These are phyloP conservation scores for Sugiyamaella smithiae DNA, from an alignment of 805 yeast genomes.

Conservation along the genomic window DNA sequence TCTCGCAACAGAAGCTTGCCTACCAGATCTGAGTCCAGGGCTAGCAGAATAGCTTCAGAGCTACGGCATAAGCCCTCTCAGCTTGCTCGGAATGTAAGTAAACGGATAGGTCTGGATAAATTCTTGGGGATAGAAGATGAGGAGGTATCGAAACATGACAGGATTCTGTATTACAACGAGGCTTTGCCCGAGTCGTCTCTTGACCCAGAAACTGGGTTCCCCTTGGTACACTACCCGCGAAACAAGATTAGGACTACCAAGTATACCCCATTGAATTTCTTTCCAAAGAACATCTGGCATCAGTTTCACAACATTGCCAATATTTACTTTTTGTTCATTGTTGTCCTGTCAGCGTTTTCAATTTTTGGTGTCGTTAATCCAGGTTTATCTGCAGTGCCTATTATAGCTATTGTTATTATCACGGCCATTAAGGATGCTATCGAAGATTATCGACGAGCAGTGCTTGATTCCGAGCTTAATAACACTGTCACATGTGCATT, in stretches of 20 bases:
- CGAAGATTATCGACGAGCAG: conserved; percentile 68
- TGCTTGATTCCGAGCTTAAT: conserved; percentile 65
- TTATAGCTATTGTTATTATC: conserved; percentile 70
- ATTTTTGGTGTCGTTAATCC: conserved; percentile 74
- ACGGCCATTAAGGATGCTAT: conserved; percentile 76
- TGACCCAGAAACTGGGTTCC: conserved; percentile 61
- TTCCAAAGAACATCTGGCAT: conserved; percentile 76
- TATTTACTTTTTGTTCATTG: conserved; percentile 74
- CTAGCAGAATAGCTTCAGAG: conserved; percentile 4
- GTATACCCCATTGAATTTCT: conserved; percentile 83
- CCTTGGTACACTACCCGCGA: conserved; percentile 64
- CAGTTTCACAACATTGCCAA: conserved; percentile 92
- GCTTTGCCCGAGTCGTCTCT: conserved; percentile 45
- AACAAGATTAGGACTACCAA: conserved; percentile 94
- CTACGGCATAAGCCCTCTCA: conserved; percentile 1
- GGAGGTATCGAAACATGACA: conserved; percentile 13
- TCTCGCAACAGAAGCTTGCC: not conserved
- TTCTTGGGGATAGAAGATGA: conserved; percentile 18
- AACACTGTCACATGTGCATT: conserved; percentile 60
- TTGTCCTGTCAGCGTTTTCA: conserved; percentile 59
- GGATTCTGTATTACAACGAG: conserved; percentile 50
- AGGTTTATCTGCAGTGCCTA: conserved; percentile 74
- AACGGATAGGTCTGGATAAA: conserved; percentile 19
- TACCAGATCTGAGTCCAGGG: conserved; percentile 1
- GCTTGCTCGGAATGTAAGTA: conserved; percentile 16